phyloP scores from a whole-genome alignment of 2,329 filamentous ascomycete species.

The Phyllosticta paracitricarpa region DNA sequence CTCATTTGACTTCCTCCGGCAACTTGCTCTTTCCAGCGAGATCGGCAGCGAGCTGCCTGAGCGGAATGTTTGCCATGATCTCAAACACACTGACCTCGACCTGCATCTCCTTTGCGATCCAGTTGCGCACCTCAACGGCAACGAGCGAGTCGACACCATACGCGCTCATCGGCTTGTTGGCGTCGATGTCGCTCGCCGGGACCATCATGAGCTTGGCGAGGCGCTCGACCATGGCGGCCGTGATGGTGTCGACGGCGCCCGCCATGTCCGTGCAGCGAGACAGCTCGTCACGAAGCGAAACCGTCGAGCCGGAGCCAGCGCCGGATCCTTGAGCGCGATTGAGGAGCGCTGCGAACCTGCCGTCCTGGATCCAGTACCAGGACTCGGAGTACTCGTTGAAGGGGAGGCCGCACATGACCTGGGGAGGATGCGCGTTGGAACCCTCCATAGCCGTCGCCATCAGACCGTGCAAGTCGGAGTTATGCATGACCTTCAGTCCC shows the following conservation, averaged over 20 bases:
- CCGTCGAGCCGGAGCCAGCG: not conserved
- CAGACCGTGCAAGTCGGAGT: constrained; percentile 1
- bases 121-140: constrained; percentile 18
- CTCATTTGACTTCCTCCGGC: not conserved
- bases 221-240: not conserved
- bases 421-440: not conserved
- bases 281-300: not conserved
- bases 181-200: constrained; percentile 1
- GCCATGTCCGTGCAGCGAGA: not conserved
- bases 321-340: not conserved
- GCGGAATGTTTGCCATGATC: constrained; percentile 6
- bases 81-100: constrained; percentile 15
- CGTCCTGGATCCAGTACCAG: constrained; percentile 2
- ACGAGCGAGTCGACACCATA: constrained; percentile 19
- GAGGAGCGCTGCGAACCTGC: not conserved
- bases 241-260: not conserved
- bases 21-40: not conserved
- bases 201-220: not conserved
- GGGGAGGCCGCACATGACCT: not conserved
- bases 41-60: not conserved
- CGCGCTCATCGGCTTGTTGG: not conserved
- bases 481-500: constrained; percentile 2
- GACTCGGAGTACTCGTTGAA: not conserved
- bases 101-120: constrained; percentile 14
- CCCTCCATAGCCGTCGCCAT: not conserved